Evolutionary conservation across 345 rosid species (phyloP), one percentile per base, ranked within the genome.

Genomic region (Kernera saxatilis): DNA sequence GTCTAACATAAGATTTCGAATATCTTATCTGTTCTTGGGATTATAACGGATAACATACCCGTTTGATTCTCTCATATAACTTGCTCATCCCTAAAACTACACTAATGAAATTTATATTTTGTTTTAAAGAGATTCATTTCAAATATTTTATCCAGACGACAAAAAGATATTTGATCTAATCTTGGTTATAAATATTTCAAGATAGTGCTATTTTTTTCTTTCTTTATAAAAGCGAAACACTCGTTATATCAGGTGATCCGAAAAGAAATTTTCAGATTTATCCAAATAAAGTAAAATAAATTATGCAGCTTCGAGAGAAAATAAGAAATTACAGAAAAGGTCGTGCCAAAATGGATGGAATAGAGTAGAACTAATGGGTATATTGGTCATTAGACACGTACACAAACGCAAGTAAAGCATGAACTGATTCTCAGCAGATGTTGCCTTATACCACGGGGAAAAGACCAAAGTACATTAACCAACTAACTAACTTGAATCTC

Each of bases 181-280:
- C 1, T 5, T 29, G 33, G 0, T 33, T 33, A 2, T 8, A 15
- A n/a, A 52, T 52, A n/a, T 17, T 52, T 43, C 11, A 29, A 15
- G 40, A 30, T 54, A 53, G 9, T 29, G 14, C 4, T 17, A 27
- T 41, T 41, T 43, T 50, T 4, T 25, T 66, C 26, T 41, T 43
- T 50, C 7, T 25, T 66, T 66, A 50, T 10, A 11, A 51, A 37
- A 56, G 26, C 33, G 69, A 55, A 44, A 45, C 15, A 45, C 56
- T 45, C 73, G 56, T 23, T 36, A 35, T 25, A 55, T 69, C 64
- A 69, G 72, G 73, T 69, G 73, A 56, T 59, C 36, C 22, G 46
- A 17, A 35, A 18, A 45, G 36, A 45, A 11, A 4, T 13, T 19
- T 36, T 29, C 22, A 30, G 9, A 15, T 69, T 41, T 56, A 32